Evolutionary conservation across 768 basidiomycete genomes (phyloP), one percentile per base, ranked within the genome.

Genomic region (Pleurotus tuoliensis): DNA sequence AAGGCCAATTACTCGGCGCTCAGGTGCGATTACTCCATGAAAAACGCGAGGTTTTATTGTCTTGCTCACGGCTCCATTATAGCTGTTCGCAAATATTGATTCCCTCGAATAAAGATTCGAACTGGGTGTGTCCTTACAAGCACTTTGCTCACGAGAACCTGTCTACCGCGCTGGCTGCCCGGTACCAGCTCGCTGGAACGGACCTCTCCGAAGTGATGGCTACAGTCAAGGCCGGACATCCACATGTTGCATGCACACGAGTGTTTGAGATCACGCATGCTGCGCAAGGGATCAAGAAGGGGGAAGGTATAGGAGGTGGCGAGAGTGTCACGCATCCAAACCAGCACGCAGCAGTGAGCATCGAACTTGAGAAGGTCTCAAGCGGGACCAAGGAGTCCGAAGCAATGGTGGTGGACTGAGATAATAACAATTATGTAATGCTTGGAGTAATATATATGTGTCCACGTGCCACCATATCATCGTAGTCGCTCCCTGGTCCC

Each of bases 251-350:
- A 5, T 99, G 97, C 73, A 98, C 97, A 7, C 82, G 95, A 20
- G 93, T 98, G 18, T 99, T 94, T 70, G 97, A 99, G 74, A 79
- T 97, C 25, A 97, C 94, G 22, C 96, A 98, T 69, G 73, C 77
- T 20, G 68, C 69, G 16, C 74, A 69, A 58, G 85, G 88, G 7
- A 84, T 96, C 49, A 87, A 82, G 73, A 95, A 91, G 68, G 94
- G 94, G 2, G 92, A 97, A 12, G 97, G 96, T 0, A 63, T 95
- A 44, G 92, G 92, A 6, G 81, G 72, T 3, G 90, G 91, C 0
- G 95, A 97, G 65, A 90, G 83, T 58, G 90, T 98, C 20, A 90
- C 86, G 8, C 97, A 99, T 73, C 97, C 97, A 8, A 99, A 99
- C 69, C 88, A 93, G 63, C 92, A 92, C 60, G 86, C 86, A 0